Conservation (phyloP, 208 protist genomes). For the Angomonas ambiguus region DNA sequence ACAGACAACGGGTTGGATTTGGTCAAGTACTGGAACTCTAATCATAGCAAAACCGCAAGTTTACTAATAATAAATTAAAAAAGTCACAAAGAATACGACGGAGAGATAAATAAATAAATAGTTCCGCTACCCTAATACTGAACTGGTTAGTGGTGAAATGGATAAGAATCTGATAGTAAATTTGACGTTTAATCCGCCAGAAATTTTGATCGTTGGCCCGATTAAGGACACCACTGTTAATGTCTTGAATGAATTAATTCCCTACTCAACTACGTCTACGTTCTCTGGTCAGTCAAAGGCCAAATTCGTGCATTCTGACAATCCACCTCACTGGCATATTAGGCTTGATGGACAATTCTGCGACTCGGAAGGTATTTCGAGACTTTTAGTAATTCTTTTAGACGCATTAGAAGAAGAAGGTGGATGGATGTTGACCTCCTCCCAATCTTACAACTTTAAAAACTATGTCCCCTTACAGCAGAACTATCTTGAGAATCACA, state of each 20-base stretch:
- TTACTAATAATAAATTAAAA: too few species aligned
- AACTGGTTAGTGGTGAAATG: slow-evolving; percentile 42
- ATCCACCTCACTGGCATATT: slow-evolving; percentile 82
- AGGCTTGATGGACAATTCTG: slow-evolving; percentile 81
- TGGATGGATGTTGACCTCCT: slow-evolving; percentile 75
- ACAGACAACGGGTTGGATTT: too few species aligned
- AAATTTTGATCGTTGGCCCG: slow-evolving; percentile 77
- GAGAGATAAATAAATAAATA: too few species aligned
- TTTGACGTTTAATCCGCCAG: slow-evolving; percentile 81
- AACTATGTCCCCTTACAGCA: slow-evolving; percentile 46
- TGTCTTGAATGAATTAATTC: slow-evolving; percentile 75
- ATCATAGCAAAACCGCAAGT: too few species aligned
- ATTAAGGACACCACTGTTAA: slow-evolving; percentile 86
- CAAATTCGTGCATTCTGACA: slow-evolving; percentile 69
- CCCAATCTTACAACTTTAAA: slow-evolving; percentile 39
- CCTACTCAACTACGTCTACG: slow-evolving; percentile 68
- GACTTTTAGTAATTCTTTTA: slow-evolving; percentile 78
- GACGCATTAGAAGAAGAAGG: slow-evolving; percentile 85
- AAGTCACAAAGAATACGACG: too few species aligned
- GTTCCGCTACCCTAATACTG: too few species aligned
- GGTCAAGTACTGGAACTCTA: too few species aligned
- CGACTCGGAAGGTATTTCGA: slow-evolving; percentile 71
- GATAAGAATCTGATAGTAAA: slow-evolving; percentile 67
- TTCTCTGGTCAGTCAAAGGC: slow-evolving; percentile 57
- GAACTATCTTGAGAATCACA: slow-evolving; percentile 65